Conservation (phyloP, 768 basidiomycete genomes). For the Calocera cornea region DNA sequence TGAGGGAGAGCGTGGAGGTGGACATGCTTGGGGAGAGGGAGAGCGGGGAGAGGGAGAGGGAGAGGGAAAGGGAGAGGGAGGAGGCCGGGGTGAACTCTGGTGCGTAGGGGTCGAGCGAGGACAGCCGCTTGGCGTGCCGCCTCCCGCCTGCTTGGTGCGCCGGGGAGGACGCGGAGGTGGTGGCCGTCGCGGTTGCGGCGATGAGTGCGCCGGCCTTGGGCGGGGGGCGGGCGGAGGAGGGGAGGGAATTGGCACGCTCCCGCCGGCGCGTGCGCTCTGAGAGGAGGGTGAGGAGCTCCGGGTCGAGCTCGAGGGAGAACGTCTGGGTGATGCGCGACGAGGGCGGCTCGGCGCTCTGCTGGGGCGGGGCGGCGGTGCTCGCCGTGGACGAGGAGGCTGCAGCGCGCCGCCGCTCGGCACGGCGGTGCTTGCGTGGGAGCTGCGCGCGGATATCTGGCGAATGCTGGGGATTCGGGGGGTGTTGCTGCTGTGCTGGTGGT, state of each 20-base stretch:
- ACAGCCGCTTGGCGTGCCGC: neutral
- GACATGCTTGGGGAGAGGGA: neutral
- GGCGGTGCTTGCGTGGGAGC: neutral
- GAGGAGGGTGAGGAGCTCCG: neutral
- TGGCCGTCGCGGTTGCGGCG: neutral
- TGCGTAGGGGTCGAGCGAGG: neutral
- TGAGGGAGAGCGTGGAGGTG: neutral
- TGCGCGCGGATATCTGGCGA: neutral
- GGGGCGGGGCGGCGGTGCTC: neutral
- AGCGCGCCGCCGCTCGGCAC: neutral
- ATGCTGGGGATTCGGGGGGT: slow-evolving; percentile 4
- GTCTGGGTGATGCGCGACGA: neutral
- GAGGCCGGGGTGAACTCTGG: neutral
- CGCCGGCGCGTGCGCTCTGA: neutral
- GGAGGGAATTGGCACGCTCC: neutral
- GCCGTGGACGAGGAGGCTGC: neutral
- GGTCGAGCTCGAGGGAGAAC: neutral
- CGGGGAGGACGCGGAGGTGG: neutral
- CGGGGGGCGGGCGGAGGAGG: neutral
- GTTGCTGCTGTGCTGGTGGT: neutral
- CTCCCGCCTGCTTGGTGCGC: neutral
- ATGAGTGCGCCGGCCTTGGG: neutral
- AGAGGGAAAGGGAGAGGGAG: neutral
- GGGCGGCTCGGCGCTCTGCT: neutral
- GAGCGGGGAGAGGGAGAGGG: neutral